These are phyloP conservation scores for Baorangia bicolor DNA, from an alignment of 768 basidiomycete species.

Conservation along the genomic window DNA sequence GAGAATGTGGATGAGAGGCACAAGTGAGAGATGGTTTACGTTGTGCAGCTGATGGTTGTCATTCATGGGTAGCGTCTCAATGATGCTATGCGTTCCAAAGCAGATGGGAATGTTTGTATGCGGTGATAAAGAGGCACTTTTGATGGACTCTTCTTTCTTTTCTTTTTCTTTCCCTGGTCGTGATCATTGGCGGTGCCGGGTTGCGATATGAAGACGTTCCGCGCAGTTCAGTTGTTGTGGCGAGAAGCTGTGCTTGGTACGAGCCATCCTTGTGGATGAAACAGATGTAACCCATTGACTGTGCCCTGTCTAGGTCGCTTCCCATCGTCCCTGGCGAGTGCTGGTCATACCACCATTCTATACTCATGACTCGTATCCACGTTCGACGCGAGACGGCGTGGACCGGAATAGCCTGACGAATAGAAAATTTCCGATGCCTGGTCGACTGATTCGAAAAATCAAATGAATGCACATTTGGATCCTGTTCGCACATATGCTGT, in stretches of 20 bases:
- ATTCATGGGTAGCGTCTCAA: slow-evolving; percentile 6
- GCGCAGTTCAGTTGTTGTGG: not conserved
- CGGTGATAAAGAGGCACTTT: slow-evolving; percentile 3
- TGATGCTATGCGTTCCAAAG: not conserved
- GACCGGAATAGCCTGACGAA: slow-evolving; percentile 9
- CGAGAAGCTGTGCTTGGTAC: slow-evolving; percentile 11
- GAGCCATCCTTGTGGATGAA: slow-evolving; percentile 1
- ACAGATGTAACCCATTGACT: slow-evolving; percentile 4
- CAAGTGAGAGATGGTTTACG: not conserved
- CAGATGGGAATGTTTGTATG: slow-evolving; percentile 8
- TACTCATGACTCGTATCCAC: not conserved
- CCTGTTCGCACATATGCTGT: not conserved
- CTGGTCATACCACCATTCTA: not conserved
- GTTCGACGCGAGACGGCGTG: not conserved
- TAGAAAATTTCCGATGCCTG: slow-evolving; percentile 5
- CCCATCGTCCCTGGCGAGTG: not conserved
- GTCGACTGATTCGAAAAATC: not conserved
- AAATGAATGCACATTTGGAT: slow-evolving; percentile 1
- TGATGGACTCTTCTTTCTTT: slow-evolving; percentile 4
- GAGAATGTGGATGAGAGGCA: slow-evolving; percentile 1
- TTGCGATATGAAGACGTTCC: not conserved
- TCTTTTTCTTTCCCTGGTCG: not conserved
- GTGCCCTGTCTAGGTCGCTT: slow-evolving; percentile 1
- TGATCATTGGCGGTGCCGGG: not conserved
- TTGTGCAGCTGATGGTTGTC: slow-evolving; percentile 9